Base-by-base conservation (phyloP, 2,329 filamentous ascomycete species). In the Fusarium clavum region DNA sequence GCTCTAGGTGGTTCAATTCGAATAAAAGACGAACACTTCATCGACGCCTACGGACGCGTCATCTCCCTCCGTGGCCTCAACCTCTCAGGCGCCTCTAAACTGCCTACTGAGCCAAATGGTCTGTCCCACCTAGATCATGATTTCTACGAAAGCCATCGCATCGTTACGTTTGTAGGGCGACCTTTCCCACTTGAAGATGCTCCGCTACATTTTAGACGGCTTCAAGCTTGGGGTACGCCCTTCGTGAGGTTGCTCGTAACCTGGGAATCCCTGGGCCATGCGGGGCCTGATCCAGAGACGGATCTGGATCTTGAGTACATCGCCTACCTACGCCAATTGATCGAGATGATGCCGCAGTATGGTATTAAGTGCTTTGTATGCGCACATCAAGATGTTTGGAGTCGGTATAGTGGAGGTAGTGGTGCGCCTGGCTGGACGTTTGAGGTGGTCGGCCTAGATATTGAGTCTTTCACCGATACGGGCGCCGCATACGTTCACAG, bases 381-480 rank as follows among this genome's bases (percentile, higher is more conserved):
- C 61, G 81, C 79, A 1, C 81, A 83, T 24, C 81, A 83, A 64
- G 81, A 83, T 45, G 80, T 82, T 13, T 83, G 81, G 81, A 82
- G 80, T 47, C 75, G 81, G 8, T 82, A 79, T 59, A 81, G 80
- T 30, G 81, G 81, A 12, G 81, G 81, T 1, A 82, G 81, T 45
- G 81, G 81, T 48, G 81, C 81, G 6, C 81, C 81, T 0, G 77
- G 79, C 10, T 83, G 81, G 81, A 82, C 81, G 0, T 82, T 83
- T 62, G 78, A 81, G 55, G 76, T 80, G 1, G 81, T 78, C 2
- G 81, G 81, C 1, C 77, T 83, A 3, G 79, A 83, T 57, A 74
- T 80, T 30, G 76, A 79, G 48, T 76, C 79, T 10, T 80, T 80
- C 57, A 76, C 75, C 24, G 75, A 76, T 3, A 77, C 75, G 10